Evolutionary conservation across 805 yeast species (phyloP).

Genomic region (Kodamaea laetipori): DNA sequence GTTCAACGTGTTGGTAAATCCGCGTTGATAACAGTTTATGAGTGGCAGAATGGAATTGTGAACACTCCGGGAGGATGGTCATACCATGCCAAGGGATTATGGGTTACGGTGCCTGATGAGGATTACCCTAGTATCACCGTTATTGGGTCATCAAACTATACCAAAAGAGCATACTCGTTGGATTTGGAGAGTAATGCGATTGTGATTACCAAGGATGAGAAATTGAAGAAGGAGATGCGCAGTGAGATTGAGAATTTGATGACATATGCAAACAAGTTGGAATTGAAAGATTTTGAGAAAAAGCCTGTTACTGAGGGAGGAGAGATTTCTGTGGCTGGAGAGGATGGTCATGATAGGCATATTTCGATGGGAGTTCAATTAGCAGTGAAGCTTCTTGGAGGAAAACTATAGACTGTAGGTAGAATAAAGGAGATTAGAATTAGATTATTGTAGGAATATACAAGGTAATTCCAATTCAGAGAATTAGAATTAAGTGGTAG

Average conservation of each 20-base stretch:
- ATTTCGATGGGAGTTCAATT: constrained; percentile 64
- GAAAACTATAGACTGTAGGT: constrained; percentile 41
- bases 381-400: constrained; percentile 66
- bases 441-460: too few species aligned
- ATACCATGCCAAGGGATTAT: constrained; percentile 95
- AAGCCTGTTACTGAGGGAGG: constrained; percentile 16
- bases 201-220: constrained; percentile 66
- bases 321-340: constrained; percentile 1
- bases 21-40: constrained; percentile 57
- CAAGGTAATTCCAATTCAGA: too few species aligned
- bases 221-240: constrained; percentile 57
- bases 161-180: constrained; percentile 81
- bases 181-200: constrained; percentile 90
- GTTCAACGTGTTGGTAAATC: constrained; percentile 46
- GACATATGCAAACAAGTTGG: constrained; percentile 52
- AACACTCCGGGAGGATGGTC: constrained; percentile 90
- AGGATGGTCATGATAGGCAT: constrained; percentile 51
- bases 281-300: constrained; percentile 59
- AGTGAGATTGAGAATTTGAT: constrained; percentile 64
- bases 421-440: not conserved
- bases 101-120: constrained; percentile 69
- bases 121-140: constrained; percentile 69
- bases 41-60: constrained; percentile 87
- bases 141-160: constrained; percentile 92
- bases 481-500: too few species aligned